Evolutionary conservation across 495 filamentous ascomycete genomes (phyloP).

Genomic region (Podospora tetraspora): DNA sequence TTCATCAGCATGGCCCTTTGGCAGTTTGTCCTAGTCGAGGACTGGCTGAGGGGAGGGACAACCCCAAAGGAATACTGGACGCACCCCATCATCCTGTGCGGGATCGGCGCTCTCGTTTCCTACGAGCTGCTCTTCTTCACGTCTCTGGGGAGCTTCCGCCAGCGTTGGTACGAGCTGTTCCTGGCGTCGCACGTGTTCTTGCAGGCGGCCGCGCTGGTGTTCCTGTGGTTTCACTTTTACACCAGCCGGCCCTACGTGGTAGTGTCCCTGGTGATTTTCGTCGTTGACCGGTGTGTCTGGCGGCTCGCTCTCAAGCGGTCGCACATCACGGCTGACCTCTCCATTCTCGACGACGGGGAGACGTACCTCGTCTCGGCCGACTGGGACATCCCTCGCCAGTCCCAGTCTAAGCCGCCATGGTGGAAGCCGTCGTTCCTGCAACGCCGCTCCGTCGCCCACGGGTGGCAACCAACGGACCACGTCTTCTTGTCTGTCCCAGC

Average conservation of each 20-base stretch:
- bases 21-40: conserved; percentile 30
- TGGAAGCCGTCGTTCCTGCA: conserved; percentile 14
- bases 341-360: conserved; percentile 34
- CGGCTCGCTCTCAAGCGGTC: conserved; percentile 43
- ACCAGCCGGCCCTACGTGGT: conserved; percentile 26
- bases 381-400: conserved; percentile 31
- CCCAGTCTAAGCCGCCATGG: background rate
- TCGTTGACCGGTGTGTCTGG: conserved; percentile 55
- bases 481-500: conserved; percentile 53
- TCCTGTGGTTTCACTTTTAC: conserved; percentile 51
- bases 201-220: conserved; percentile 45
- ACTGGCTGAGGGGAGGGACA: conserved; percentile 22
- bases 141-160: conserved; percentile 23
- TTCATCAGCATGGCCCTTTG: conserved; percentile 41
- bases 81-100: conserved; percentile 31
- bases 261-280: conserved; percentile 42
- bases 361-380: conserved; percentile 45
- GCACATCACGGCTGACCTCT: conserved; percentile 40
- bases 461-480: conserved; percentile 56
- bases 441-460: conserved; percentile 37
- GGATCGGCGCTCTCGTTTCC: conserved; percentile 41
- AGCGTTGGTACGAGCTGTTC: conserved; percentile 30
- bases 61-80: conserved; percentile 21
- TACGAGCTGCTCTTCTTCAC: conserved; percentile 56
- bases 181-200: conserved; percentile 44